Percentiles rank a stretch among this genome's conserved stretches.
Evolutionary conservation across 1,284 basidiomycete species (phyloP).

Genomic region (Cryptococcus neoformans): DNA sequence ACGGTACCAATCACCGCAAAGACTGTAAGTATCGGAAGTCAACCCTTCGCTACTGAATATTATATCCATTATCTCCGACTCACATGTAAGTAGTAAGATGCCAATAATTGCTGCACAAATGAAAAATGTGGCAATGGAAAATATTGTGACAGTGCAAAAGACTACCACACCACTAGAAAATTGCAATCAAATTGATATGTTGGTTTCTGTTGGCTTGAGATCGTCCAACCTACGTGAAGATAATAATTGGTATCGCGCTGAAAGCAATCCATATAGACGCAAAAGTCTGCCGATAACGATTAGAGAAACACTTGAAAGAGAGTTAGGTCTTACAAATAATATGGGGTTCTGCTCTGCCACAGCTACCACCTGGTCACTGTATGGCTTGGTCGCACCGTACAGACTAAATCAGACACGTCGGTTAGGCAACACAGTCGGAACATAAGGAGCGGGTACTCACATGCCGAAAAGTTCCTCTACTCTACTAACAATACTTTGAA

Average conservation of each 20-base stretch:
- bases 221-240: slow-evolving; percentile 26
- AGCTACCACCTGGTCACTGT: slow-evolving; percentile 24
- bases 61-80: not conserved
- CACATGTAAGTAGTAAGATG: slow-evolving; percentile 1
- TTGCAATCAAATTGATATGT: not conserved
- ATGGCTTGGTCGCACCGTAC: slow-evolving; percentile 29
- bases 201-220: not conserved
- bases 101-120: slow-evolving; percentile 3
- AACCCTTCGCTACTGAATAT: no score
- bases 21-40: not conserved
- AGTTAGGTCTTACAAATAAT: slow-evolving; percentile 30
- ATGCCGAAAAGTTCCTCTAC: not conserved
- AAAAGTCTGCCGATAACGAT: slow-evolving; percentile 27
- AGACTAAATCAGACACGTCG: slow-evolving; percentile 16
- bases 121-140: slow-evolving; percentile 5
- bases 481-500: not conserved
- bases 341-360: slow-evolving; percentile 38
- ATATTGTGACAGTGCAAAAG: slow-evolving; percentile 1
- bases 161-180: slow-evolving; percentile 4
- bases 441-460: not conserved
- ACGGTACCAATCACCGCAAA: slow-evolving; percentile 20
- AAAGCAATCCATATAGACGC: slow-evolving; percentile 31
- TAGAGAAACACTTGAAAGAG: not conserved
- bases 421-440: not conserved
- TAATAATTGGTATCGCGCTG: slow-evolving; percentile 29